Base-by-base conservation (phyloP, 2,329 filamentous ascomycete species). In the Tolypocladium nubicola region DNA sequence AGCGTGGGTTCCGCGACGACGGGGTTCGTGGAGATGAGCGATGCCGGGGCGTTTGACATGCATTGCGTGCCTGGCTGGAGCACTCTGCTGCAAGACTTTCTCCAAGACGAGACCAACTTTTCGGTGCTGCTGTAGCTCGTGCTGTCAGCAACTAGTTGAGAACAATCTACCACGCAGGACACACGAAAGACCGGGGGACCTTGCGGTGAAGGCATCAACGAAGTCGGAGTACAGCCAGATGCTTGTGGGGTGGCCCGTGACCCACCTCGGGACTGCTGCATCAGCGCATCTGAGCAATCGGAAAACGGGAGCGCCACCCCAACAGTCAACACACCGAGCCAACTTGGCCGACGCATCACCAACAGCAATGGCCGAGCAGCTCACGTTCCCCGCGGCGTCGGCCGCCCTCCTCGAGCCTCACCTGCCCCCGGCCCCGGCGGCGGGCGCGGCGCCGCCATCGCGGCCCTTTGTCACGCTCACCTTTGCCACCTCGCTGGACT, bases 401-500 rank as follows among this genome's bases (percentile, higher is more conserved):
- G 69, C 68, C 10, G 64, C 65, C 3, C 60, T 67, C 19, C 65
- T 75, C 3, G 68, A 73, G 55, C 58, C 66, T 38, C 69, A 69
- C 23, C 65, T 75, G 8, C 73, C 73, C 1, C 59, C 64, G 8
- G 11, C 33, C 2, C 26, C 26, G 26, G 26, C 26, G 9, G 35
- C 1, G 47, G 16, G 4, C 35, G 41, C 19, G 37, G 39, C 54
- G n/a, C 38, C 6, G 35, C 43, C 2, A 2, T 23, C 23, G 23
- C 64, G 68, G 11, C 76, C 77, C 13, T 82, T 81, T 68, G 80
- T 90, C 54, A 97, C 92, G 2, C 79, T 97, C 45, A 97, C 93
- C 14, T 97, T 92, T 71, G 93, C 94, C 26, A 88, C 87, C 8
- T 97, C 92, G 4, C 86, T 99, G 63, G 93, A 97, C 74, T 87